Evolutionary conservation across 2,329 filamentous ascomycete genomes (phyloP).

Genomic region (Parafenestella ontariensis): DNA sequence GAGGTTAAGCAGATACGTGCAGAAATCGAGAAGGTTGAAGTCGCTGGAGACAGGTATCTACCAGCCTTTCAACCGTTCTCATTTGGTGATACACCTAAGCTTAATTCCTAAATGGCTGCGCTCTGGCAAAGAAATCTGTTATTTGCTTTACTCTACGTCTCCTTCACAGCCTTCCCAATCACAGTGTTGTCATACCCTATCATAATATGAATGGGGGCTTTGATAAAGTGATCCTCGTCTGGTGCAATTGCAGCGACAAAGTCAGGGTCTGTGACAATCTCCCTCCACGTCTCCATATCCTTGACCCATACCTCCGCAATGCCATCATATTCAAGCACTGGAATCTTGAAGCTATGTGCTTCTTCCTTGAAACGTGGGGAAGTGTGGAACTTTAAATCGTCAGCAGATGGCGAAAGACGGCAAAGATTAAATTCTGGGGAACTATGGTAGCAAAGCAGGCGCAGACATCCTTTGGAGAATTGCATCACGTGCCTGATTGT

Average conservation of each 20-base stretch:
- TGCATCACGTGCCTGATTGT: not conserved
- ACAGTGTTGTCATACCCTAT: not conserved
- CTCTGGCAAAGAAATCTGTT: not conserved
- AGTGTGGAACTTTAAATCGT: not conserved
- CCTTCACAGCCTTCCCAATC: not conserved
- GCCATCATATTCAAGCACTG: not conserved
- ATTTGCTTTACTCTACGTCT: not conserved
- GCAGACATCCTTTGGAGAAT: not conserved
- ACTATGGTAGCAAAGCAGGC: not conserved
- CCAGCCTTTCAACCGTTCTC: not conserved
- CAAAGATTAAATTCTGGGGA: not conserved
- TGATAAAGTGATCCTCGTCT: not conserved
- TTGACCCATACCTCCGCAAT: not conserved
- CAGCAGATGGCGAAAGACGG: not conserved
- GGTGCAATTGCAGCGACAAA: not conserved
- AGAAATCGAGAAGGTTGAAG: constrained; percentile 13
- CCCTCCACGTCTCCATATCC: not conserved
- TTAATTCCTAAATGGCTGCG: not conserved
- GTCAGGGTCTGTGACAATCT: not conserved
- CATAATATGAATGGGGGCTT: not conserved
- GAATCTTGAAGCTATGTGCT: not conserved
- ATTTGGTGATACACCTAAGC: not conserved
- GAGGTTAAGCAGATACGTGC: constrained; percentile 25
- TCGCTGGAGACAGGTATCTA: constrained; percentile 15
- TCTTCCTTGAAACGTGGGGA: not conserved